Conservation (phyloP, 2,329 filamentous ascomycete species). For the Aureobasidium sp. region DNA sequence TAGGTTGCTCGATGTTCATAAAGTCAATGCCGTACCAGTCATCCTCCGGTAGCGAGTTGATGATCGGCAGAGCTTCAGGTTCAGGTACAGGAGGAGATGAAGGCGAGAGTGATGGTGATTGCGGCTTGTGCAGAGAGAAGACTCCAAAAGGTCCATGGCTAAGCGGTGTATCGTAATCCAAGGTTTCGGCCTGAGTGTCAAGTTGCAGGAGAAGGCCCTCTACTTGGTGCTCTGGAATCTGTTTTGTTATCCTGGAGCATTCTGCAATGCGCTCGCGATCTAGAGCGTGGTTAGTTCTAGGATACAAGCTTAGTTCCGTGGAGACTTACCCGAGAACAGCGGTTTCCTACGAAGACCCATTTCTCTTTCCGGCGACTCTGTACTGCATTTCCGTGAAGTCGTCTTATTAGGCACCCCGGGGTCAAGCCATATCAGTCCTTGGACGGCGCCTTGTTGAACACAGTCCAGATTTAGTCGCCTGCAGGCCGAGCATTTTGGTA, state of each 20-base stretch:
- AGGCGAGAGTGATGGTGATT: background rate
- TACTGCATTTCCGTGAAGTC: conserved; percentile 7
- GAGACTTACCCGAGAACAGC: conserved; percentile 1
- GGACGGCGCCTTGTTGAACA: conserved; percentile 14
- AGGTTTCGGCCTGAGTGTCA: background rate
- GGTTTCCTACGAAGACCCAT: conserved; percentile 10
- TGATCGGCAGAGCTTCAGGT: background rate
- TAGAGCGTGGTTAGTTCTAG: background rate
- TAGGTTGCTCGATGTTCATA: background rate
- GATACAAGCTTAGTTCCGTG: background rate
- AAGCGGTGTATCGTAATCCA: background rate
- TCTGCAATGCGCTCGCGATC: conserved; percentile 10
- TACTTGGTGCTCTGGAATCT: background rate
- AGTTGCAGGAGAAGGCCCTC: conserved; percentile 2
- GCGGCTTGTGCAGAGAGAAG: background rate
- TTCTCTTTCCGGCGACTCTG: conserved; percentile 10
- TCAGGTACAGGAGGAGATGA: conserved; percentile 7
- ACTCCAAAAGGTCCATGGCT: conserved; percentile 10
- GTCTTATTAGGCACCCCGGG: conserved; percentile 4
- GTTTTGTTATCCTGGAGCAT: background rate
- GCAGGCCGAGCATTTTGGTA: conserved; percentile 15
- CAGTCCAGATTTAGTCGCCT: conserved; percentile 9
- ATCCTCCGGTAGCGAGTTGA: background rate
- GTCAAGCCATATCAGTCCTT: conserved; percentile 14
- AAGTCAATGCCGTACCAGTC: conserved; percentile 12